A percentile compares a stretch with the other conserved stretches of the same genome.
phyloP scores from a whole-genome alignment of 176 grass and related monocot genomes.

The Thalia dealbata region DNA sequence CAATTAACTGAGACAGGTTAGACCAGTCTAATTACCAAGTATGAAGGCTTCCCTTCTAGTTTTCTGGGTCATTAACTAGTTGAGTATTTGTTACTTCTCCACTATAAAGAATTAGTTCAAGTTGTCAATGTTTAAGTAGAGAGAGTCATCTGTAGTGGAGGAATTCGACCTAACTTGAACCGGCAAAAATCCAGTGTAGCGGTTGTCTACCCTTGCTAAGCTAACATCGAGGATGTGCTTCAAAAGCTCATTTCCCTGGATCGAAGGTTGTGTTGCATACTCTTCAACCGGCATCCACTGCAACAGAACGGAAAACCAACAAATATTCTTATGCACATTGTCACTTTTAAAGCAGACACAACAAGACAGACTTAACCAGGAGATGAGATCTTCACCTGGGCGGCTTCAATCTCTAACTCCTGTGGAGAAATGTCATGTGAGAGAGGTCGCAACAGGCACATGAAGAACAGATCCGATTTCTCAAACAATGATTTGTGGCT shows the following conservation, averaged over 20 bases:
- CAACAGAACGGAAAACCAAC: not conserved
- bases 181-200: not conserved
- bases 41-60: no score
- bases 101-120: not conserved
- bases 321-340: not conserved
- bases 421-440: conserved; percentile 4
- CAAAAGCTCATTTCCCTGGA: conserved; percentile 1
- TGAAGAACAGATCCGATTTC: conserved; percentile 2
- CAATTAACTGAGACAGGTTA: not conserved
- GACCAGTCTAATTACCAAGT: not conserved
- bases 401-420: conserved; percentile 9
- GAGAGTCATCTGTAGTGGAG: not conserved
- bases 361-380: not conserved
- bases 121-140: not conserved
- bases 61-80: no score
- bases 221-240: conserved; percentile 7
- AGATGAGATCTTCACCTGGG: not conserved
- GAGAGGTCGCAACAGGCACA: not conserved
- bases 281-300: conserved; percentile 9
- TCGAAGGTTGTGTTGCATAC: not conserved
- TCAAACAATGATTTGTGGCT: conserved; percentile 11
- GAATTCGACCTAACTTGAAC: not conserved
- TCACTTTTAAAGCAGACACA: not conserved
- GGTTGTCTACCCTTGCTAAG: not conserved
- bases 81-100: no score